Evolutionary conservation across 805 yeast genomes (phyloP).

Genomic region (Kluyveromyces nonfermentans): DNA sequence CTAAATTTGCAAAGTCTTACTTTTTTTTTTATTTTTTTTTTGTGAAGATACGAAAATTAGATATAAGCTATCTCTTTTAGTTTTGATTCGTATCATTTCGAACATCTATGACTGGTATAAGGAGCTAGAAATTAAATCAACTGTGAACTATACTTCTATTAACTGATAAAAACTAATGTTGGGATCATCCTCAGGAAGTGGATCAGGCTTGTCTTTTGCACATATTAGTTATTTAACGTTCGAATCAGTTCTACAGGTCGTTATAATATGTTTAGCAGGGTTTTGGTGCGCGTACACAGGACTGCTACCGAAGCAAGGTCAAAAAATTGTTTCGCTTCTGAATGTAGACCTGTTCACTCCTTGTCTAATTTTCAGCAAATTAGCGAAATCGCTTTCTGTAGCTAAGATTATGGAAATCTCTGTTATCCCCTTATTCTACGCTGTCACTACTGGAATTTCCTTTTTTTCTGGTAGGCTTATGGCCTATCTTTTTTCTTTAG

Average conservation of each 20-base stretch:
- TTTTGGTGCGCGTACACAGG: constrained; percentile 73
- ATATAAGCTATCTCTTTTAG: too few species aligned
- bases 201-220: constrained; percentile 21
- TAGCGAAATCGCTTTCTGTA: constrained; percentile 57
- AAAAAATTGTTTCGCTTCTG: constrained; percentile 62
- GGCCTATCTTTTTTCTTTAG: constrained; percentile 45
- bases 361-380: constrained; percentile 81
- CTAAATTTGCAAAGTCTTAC: too few species aligned
- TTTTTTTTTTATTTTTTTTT: too few species aligned
- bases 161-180: constrained; percentile 5
- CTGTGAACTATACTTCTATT: not conserved
- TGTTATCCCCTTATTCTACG: constrained; percentile 76
- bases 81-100: too few species aligned
- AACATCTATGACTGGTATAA: too few species aligned
- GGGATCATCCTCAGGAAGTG: constrained; percentile 2
- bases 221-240: constrained; percentile 56
- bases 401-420: constrained; percentile 72
- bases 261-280: constrained; percentile 78
- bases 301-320: constrained; percentile 60
- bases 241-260: constrained; percentile 87
- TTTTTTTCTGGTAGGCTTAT: constrained; percentile 50
- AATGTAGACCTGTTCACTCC: constrained; percentile 94
- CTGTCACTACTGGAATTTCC: constrained; percentile 73
- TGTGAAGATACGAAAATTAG: too few species aligned
- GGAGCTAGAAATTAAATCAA: not conserved